A percentile compares a stretch with the other conserved stretches of the same genome.
Conservation (phyloP, 2,329 filamentous ascomycete genomes). For the Trichocomaceae sp. region DNA sequence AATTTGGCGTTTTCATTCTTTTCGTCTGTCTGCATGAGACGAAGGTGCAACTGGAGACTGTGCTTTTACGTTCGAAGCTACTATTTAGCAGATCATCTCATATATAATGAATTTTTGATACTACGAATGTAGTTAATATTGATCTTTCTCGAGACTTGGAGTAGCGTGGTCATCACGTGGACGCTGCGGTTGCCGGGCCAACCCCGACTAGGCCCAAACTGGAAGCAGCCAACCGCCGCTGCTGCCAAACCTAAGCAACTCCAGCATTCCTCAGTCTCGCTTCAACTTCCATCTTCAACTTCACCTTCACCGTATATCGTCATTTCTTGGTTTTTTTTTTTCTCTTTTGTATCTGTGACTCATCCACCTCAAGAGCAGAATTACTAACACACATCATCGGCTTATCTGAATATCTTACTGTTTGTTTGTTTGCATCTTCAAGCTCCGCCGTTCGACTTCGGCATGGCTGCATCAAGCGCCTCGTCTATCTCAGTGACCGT, state of each 20-base stretch:
- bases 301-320: conserved; percentile 7
- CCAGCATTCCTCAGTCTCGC: conserved; percentile 20
- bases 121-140: too few relatives aligned
- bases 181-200: conserved; percentile 9
- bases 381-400: neutral
- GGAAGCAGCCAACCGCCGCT: conserved; percentile 1
- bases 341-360: too few relatives aligned
- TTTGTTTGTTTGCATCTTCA: neutral
- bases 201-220: conserved; percentile 8
- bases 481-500: conserved; percentile 50
- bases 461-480: conserved; percentile 39
- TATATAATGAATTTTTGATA: neutral
- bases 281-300: neutral
- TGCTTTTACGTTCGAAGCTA: neutral
- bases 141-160: too few relatives aligned
- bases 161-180: neutral
- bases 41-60: neutral
- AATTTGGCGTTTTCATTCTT: neutral
- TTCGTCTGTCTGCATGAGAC: neutral
- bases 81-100: neutral
- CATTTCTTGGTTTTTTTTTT: neutral
- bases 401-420: neutral
- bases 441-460: neutral
- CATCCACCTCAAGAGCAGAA: neutral
- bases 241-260: conserved; percentile 28